Conservation (phyloP, 1,284 basidiomycete genomes). For the Vanrija sp. region DNA sequence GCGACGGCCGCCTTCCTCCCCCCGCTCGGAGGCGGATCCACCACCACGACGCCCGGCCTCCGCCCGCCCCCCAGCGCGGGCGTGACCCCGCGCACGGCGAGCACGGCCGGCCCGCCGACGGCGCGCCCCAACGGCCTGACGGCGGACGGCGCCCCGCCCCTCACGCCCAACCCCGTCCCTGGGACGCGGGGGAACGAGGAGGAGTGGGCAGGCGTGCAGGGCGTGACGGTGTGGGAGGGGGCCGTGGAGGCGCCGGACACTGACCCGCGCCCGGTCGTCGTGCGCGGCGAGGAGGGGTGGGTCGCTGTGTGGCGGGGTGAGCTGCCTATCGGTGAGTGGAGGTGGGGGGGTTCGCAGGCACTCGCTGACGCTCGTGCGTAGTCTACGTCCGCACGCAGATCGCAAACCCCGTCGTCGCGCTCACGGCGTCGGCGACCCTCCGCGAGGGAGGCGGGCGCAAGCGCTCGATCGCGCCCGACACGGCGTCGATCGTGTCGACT, state of each 20-base stretch:
- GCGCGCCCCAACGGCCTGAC: not conserved
- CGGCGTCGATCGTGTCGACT: constrained; percentile 21
- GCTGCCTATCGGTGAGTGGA: constrained; percentile 66
- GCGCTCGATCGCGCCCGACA: constrained; percentile 18
- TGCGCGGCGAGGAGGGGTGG: constrained; percentile 65
- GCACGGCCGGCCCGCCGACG: not conserved
- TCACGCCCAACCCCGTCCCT: constrained; percentile 40
- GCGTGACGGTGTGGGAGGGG: constrained; percentile 60
- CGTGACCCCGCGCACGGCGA: not conserved
- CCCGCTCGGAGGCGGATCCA: constrained; percentile 43
- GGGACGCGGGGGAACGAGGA: constrained; percentile 63
- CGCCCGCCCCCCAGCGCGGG: not conserved
- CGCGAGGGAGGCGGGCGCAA: constrained; percentile 44
- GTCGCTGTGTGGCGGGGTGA: constrained; percentile 68
- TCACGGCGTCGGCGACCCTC: constrained; percentile 74
- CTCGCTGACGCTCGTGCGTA: not conserved
- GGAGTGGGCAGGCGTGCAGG: constrained; percentile 70
- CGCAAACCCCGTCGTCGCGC: constrained; percentile 67
- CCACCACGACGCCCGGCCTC: not conserved
- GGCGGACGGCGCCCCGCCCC: constrained; percentile 16
- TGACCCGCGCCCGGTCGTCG: constrained; percentile 41
- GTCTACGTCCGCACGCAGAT: constrained; percentile 65
- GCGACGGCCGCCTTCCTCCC: constrained; percentile 78
- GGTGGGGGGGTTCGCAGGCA: not conserved
- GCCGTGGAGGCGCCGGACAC: constrained; percentile 36